These are phyloP conservation scores for Candida sithepensis DNA, from an alignment of 805 yeast genomes.

Conservation along the genomic window DNA sequence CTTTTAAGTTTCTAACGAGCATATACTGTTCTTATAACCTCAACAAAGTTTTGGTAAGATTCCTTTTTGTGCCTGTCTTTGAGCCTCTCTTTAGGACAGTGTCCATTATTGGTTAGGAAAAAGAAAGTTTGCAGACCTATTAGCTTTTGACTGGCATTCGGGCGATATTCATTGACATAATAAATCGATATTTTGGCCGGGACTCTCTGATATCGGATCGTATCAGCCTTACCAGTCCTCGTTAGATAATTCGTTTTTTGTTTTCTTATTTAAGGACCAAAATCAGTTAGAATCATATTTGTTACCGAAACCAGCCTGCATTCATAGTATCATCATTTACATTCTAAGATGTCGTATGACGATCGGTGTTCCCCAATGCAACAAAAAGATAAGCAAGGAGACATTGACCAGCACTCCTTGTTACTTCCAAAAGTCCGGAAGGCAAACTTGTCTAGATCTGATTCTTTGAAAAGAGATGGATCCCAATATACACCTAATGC, in stretches of 20 bases:
- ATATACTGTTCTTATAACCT: no score
- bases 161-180: no score
- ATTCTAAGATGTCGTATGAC: not conserved
- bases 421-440: conserved; percentile 25
- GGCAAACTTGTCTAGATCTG: conserved; percentile 17
- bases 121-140: no score
- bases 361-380: not conserved
- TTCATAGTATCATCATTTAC: not conserved
- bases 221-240: not conserved
- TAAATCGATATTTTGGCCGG: no score
- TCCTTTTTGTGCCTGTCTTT: not conserved
- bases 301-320: not conserved
- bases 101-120: no score
- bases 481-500: conserved; percentile 27
- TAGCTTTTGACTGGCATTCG: no score
- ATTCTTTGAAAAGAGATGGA: conserved; percentile 16
- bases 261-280: not conserved
- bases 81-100: no score
- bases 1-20: no score
- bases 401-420: conserved; percentile 9
- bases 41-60: not conserved
- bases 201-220: no score
- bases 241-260: not conserved
- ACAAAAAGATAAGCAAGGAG: not conserved
- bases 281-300: not conserved